Evolutionary conservation across 495 filamentous ascomycete species (phyloP).

Genomic region (Penicillium bovifimosum): DNA sequence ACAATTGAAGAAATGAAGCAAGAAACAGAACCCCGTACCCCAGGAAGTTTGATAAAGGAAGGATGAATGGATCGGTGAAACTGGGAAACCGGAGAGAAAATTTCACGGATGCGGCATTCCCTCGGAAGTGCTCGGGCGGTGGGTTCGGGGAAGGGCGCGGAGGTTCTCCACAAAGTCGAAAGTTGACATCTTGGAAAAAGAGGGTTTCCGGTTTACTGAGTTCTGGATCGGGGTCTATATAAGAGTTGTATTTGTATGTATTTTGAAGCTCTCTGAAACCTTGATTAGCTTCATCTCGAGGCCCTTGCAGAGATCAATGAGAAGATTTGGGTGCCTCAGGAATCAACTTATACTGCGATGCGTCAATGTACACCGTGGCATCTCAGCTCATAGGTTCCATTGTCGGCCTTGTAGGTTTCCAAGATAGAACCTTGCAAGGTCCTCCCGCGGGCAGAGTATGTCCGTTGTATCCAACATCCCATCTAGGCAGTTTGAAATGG

Average conservation of each 20-base stretch:
- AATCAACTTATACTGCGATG: background rate
- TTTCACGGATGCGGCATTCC: constrained; percentile 41
- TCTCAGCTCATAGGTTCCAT: background rate
- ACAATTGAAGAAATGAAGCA: constrained; percentile 40
- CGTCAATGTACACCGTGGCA: constrained; percentile 3
- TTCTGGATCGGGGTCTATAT: background rate
- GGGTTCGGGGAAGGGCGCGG: constrained; percentile 27
- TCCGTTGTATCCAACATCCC: too few relatives aligned
- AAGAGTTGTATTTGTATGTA: background rate
- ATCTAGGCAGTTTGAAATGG: too few relatives aligned
- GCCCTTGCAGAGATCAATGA: background rate
- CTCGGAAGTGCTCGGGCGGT: constrained; percentile 45
- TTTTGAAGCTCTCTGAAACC: background rate
- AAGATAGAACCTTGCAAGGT: too few relatives aligned
- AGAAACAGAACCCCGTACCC: constrained; percentile 36
- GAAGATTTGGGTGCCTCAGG: constrained; percentile 9
- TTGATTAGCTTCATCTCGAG: background rate
- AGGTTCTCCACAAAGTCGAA: constrained; percentile 16
- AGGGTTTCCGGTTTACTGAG: background rate
- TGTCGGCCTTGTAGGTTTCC: too few relatives aligned
- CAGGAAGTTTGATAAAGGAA: constrained; percentile 27
- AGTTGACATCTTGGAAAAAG: background rate
- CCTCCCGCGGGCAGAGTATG: too few relatives aligned
- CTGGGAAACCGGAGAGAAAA: constrained; percentile 38
- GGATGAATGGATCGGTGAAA: constrained; percentile 18